Percentiles rank a stretch among this genome's conserved stretches.
Evolutionary conservation across 2,329 filamentous ascomycete genomes (phyloP).

Genomic region (Ophiocordyceps camponoti-saundersi): DNA sequence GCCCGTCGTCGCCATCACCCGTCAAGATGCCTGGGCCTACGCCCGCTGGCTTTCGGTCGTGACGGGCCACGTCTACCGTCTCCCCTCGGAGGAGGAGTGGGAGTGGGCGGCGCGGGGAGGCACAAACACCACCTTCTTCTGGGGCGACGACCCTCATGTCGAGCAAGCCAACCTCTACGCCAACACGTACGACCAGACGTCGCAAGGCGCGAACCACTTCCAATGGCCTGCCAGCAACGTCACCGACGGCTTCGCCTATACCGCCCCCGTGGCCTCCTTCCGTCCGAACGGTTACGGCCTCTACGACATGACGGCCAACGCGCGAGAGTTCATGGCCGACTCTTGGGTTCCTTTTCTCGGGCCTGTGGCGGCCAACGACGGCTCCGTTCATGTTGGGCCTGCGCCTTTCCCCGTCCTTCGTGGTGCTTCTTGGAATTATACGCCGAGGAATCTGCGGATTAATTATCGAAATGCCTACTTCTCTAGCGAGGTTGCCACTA

Average conservation of each 20-base stretch:
- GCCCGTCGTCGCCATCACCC: conserved; percentile 4
- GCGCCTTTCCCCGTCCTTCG: conserved; percentile 4
- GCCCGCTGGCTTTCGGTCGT: conserved; percentile 3
- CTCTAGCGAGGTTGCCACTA: conserved; percentile 3
- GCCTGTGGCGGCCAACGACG: background rate
- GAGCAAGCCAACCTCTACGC: conserved; percentile 1
- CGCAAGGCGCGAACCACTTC: conserved; percentile 2
- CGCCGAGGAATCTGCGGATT: conserved; percentile 3
- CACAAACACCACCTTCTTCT: conserved; percentile 4
- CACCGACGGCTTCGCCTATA: conserved; percentile 3
- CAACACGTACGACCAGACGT: conserved; percentile 4
- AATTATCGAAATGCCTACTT: conserved; percentile 4
- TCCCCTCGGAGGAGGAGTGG: conserved; percentile 6
- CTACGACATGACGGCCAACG: conserved; percentile 4
- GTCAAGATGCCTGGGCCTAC: conserved; percentile 4
- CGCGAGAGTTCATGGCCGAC: conserved; percentile 4
- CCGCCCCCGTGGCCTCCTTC: conserved; percentile 4
- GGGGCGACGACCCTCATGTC: conserved; percentile 3
- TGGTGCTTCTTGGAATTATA: conserved; percentile 4
- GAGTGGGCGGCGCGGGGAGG: conserved; percentile 5
- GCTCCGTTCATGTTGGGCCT: conserved; percentile 1
- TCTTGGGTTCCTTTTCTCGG: conserved; percentile 1
- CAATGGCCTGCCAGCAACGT: conserved; percentile 2
- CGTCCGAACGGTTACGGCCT: conserved; percentile 4
- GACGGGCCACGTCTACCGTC: conserved; percentile 3